Evolutionary conservation across 208 protist species (phyloP).

Genomic region (Wallacemonas sp.): DNA sequence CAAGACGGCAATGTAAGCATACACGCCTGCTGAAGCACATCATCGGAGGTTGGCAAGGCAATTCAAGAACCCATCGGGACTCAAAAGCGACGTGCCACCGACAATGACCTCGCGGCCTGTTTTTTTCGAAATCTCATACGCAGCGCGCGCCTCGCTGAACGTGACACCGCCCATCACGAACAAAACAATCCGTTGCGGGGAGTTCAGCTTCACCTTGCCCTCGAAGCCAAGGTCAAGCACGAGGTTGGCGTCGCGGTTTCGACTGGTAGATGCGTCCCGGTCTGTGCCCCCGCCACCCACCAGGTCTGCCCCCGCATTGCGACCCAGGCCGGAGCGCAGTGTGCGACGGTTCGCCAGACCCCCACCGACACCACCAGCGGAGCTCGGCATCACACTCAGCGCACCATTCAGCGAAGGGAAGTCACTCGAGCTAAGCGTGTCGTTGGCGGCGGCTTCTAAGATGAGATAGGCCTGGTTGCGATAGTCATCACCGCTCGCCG

Average conservation of each 20-base stretch:
- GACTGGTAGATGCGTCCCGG: background rate
- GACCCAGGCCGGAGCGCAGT: constrained; percentile 11
- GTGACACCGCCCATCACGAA: constrained; percentile 82
- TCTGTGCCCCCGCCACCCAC: background rate
- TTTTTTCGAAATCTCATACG: constrained; percentile 63
- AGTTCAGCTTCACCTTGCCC: constrained; percentile 37
- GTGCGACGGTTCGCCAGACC: constrained; percentile 8
- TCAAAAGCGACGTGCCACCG: constrained; percentile 67
- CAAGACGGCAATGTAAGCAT: too few relatives aligned
- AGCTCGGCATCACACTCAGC: constrained; percentile 3
- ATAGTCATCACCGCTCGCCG: constrained; percentile 36
- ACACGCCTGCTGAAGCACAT: too few relatives aligned
- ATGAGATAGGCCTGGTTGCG: constrained; percentile 60
- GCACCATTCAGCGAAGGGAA: constrained; percentile 53
- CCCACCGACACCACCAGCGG: background rate
- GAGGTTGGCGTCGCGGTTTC: constrained; percentile 12
- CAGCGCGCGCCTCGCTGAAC: constrained; percentile 58
- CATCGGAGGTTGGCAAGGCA: constrained; percentile 37
- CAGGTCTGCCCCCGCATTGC: constrained; percentile 2
- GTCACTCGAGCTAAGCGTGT: constrained; percentile 54
- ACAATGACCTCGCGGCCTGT: constrained; percentile 60
- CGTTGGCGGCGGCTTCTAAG: constrained; percentile 44
- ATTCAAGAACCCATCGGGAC: constrained; percentile 43
- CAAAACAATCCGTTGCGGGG: constrained; percentile 55
- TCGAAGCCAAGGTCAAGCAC: constrained; percentile 58